Percentiles rank a stretch among this genome's conserved stretches.
phyloP scores from a whole-genome alignment of 176 grass and related monocot species.

The Oryza meridionalis region DNA sequence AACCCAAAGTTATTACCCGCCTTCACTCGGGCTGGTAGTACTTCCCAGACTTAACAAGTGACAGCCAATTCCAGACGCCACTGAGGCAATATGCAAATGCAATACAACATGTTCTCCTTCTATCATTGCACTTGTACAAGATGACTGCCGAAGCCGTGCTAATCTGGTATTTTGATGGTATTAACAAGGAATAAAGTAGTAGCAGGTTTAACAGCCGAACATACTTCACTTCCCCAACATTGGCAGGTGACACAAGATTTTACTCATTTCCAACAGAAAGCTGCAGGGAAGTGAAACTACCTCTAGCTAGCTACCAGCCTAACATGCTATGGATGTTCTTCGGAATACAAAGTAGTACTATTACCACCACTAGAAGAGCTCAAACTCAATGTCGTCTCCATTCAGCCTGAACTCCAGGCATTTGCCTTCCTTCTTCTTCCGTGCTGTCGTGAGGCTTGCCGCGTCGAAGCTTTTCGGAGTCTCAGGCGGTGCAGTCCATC shows the following conservation, averaged over 20 bases:
- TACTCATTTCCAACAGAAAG: constrained; percentile 48
- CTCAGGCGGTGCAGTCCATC: constrained; percentile 78
- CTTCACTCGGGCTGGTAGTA: not conserved
- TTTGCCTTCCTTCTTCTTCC: constrained; percentile 86
- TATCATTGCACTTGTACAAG: constrained; percentile 22
- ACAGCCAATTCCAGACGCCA: constrained; percentile 12
- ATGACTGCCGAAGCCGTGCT: constrained; percentile 26
- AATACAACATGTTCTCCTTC: not conserved
- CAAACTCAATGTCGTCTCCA: constrained; percentile 84
- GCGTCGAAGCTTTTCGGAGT: constrained; percentile 55
- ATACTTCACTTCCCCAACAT: constrained; percentile 48
- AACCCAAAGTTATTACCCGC: not conserved
- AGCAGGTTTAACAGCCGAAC: constrained; percentile 47
- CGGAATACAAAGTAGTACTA: constrained; percentile 37
- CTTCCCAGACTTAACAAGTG: not conserved
- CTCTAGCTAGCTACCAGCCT: constrained; percentile 36
- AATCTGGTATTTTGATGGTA: constrained; percentile 63
- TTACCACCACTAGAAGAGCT: constrained; percentile 67
- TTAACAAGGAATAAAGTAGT: constrained; percentile 76
- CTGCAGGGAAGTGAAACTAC: constrained; percentile 43
- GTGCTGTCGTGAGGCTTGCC: constrained; percentile 22
- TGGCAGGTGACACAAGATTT: constrained; percentile 24
- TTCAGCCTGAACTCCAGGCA: constrained; percentile 85
- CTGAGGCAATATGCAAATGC: not conserved
- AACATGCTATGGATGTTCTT: constrained; percentile 39